Base-by-base conservation (phyloP, 1,284 basidiomycete genomes). In the Microbotryum saponariae region DNA sequence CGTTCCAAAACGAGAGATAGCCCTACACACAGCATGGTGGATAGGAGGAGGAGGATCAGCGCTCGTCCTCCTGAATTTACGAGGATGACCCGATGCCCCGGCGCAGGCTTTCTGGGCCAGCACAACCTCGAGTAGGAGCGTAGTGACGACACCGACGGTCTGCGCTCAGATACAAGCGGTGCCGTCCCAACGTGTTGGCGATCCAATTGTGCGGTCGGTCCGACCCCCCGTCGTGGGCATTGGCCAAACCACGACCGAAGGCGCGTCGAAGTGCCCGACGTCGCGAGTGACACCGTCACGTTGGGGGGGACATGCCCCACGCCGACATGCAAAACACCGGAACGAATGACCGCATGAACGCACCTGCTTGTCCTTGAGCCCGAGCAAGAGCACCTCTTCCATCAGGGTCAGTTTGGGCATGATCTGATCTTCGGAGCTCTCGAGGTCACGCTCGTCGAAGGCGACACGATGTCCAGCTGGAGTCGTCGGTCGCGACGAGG, bases 1-100 rank as follows among this genome's bases (percentile, higher is more conserved):
- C 92, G 76, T 97, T 97, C 91, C 90, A 94, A 76, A 96, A 94
- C 1, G 90, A 92, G 21, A 94, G 83, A 75, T 93, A 93, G 49
- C 90, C 91, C 87, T 91, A 70, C 14, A 42, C 37, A 42, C 37
- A 18, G 37, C 6, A 42, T 42, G 48, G 27, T 16, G 9, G 48
- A 23, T 4, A 42, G 37, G 12, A 42, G 12, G 37, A 42, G 4
- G 37, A 42, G 12, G 37, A 42, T 42, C 37, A 42, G 37, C 14
- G 37, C 14, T 12, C 14, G 37, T 42, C 12, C 37, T 18, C 37
- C 37, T 16, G 6, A 42, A 2, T 16, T 10, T 4, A 18, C 37
- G 37, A 16, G 37, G 12, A 42, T 42, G 37, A 18, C 14, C 37
- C 37, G 14, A 18, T 6, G 37, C 14, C 37, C 12, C 12, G 37